Evolutionary conservation across 2,329 filamentous ascomycete genomes (phyloP), one percentile per base, ranked within the genome.

Genomic region (Ophiocordyceps camponoti-saundersi): DNA sequence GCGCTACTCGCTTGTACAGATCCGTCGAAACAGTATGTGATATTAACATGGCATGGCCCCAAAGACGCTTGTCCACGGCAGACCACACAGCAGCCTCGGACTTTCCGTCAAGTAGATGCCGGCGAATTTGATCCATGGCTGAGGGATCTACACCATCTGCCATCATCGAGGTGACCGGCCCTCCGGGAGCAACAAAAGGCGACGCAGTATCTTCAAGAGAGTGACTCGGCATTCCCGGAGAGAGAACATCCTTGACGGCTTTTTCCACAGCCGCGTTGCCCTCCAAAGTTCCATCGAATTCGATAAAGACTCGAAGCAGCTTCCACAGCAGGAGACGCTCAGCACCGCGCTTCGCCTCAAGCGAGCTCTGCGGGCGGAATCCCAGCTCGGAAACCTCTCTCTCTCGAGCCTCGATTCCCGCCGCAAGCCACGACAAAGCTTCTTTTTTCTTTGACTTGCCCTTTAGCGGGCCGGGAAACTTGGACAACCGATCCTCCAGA

Each of bases 391-490:
- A 77, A 46, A 66, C 59, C 47, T 64, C 71, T 55, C 70, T 75
- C 58, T 93, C 85, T 34, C 95, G 65, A 1, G 68, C 67, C 36
- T 85, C 80, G 48, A 96, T 90, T 46, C 82, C 86, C 49, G 74
- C 69, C 5, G 72, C 75, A 42, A 98, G 70, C 92, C 93, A 98
- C 2, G 77, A 64, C 42, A 89, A 55, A 0, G 87, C 76, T 47
- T 98, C 90, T 67, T 96, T 98, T 71, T 98, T 98, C 71, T 95
- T 96, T 1, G 81, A 79, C 59, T 95, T 96, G 40, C 80, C 75
- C 61, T 83, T 88, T 26, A 98, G 67, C 3, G 93, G 92, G 0
- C 92, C 92, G 0, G 92, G 92, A 57, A 96, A 96, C 54, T 81
- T 87, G 18, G 78, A 73, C 44, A 92, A 67, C 2, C 80, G 75